These are phyloP conservation scores for Blastobotrys raffinosifermentans DNA, from an alignment of 1,139 yeast species.

Conservation along the genomic window DNA sequence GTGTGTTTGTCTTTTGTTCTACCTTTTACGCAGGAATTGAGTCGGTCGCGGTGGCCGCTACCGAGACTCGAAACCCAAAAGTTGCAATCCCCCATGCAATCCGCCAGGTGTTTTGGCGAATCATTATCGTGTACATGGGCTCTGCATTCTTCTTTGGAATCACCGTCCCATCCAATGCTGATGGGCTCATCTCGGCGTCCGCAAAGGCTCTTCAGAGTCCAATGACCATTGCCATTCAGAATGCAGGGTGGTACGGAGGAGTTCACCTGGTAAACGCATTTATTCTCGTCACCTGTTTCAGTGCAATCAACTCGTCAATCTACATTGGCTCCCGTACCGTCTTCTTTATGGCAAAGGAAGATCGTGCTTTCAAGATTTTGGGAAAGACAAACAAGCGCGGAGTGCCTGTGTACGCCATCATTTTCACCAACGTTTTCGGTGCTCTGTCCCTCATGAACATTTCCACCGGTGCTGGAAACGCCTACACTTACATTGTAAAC, in stretches of 20 bases:
- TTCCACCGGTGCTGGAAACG: constrained; percentile 57
- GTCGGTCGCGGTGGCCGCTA: constrained; percentile 81
- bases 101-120: constrained; percentile 74
- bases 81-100: constrained; percentile 80
- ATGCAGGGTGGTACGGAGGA: constrained; percentile 63
- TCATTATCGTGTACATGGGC: constrained; percentile 71
- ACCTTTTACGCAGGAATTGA: constrained; percentile 73
- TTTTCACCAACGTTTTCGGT: constrained; percentile 38
- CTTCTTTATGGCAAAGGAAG: constrained; percentile 52
- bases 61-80: constrained; percentile 80
- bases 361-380: constrained; percentile 56
- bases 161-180: constrained; percentile 73
- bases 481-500: constrained; percentile 79
- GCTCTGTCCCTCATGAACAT: constrained; percentile 60
- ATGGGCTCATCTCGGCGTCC: constrained; percentile 33
- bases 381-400: constrained; percentile 53
- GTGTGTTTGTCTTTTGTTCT: constrained; percentile 64
- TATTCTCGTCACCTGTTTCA: constrained; percentile 59
- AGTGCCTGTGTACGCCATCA: constrained; percentile 52
- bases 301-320: constrained; percentile 72
- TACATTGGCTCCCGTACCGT: constrained; percentile 51
- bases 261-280: constrained; percentile 73
- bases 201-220: constrained; percentile 58
- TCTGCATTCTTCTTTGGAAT: constrained; percentile 78
- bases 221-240: constrained; percentile 64